Base-by-base conservation (phyloP, 1,139 yeast species). In the Yamadazyma blattariae region DNA sequence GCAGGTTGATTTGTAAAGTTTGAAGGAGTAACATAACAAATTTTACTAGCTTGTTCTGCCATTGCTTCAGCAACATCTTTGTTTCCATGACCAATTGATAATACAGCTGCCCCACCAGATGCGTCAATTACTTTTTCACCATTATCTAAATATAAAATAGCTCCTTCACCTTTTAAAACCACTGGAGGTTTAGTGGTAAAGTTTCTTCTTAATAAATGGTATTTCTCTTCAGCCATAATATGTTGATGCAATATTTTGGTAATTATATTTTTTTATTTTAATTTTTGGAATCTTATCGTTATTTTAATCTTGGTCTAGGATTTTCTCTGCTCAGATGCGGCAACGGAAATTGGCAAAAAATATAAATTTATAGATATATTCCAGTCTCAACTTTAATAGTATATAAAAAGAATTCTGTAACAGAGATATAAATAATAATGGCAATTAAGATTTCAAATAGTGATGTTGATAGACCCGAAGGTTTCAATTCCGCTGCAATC, bases 91-190 rank as follows among this genome's bases (percentile, higher is more conserved):
- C 82, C 82, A 34, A 77, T 58, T 0, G 80, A 72, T 22, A 74
- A 74, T 21, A 77, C 82, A 16, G 82, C 82, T 8, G 82, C 83
- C 40, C 83, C 82, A 10, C 81, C 72, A 44, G 65, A 56, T 20
- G 72, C 79, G 50, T 77, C 82, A 28, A 77, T 54, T 16, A 74
- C 44, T 12, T 54, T 32, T 12, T 16, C 16, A 3, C 30, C 36
- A 23, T 32, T 26, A 12, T 32, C 34, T 18, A 29, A 25, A 20
- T 14, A 20, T 15, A 27, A 21, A 20, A 25, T 25, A 9, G 30
- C n/a, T 4, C 34, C 34, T 15, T 32, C 30, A 3, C 34, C 34
- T 5, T 15, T 12, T 4, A 32, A 5, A 5, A 30, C 30, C 3
- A 12, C 5, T 13, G 34, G 34, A 2, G 34, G 34, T 13, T 32